Evolutionary conservation across 2,329 filamentous ascomycete genomes (phyloP).

Genomic region (Colletotrichum horii): DNA sequence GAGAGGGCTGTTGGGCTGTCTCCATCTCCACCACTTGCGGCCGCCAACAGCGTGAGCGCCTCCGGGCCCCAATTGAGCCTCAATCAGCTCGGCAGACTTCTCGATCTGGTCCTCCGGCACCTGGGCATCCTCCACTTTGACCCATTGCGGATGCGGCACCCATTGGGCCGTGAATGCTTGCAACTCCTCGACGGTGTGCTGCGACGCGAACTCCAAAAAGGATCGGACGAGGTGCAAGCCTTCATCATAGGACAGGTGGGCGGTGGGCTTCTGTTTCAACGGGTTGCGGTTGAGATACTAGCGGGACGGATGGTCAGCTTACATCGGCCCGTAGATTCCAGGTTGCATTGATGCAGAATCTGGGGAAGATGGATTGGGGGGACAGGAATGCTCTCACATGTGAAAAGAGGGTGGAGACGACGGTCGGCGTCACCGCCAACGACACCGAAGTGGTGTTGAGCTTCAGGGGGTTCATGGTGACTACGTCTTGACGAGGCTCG

Average conservation of each 20-base stretch:
- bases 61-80: conserved; percentile 76
- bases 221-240: conserved; percentile 85
- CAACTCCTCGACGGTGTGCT: conserved; percentile 90
- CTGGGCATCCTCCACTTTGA: conserved; percentile 73
- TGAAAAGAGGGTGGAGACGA: conserved; percentile 83
- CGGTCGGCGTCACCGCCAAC: conserved; percentile 84
- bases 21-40: conserved; percentile 89
- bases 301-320: neutral
- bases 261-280: conserved; percentile 79
- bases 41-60: conserved; percentile 82
- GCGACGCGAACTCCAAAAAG: conserved; percentile 84
- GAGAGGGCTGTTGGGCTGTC: conserved; percentile 67
- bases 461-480: conserved; percentile 48
- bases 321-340: no score
- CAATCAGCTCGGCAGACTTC: conserved; percentile 70
- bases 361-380: neutral
- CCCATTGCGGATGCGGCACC: conserved; percentile 89
- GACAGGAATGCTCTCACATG: conserved; percentile 66
- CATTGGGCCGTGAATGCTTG: conserved; percentile 91
- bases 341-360: neutral
- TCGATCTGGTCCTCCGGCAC: conserved; percentile 70
- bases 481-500: neutral
- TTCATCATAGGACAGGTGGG: conserved; percentile 93
- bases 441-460: conserved; percentile 84
- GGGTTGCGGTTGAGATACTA: conserved; percentile 84